These are phyloP conservation scores for Daphne laureola DNA, from an alignment of 441 rosid genomes.

Conservation along the genomic window DNA sequence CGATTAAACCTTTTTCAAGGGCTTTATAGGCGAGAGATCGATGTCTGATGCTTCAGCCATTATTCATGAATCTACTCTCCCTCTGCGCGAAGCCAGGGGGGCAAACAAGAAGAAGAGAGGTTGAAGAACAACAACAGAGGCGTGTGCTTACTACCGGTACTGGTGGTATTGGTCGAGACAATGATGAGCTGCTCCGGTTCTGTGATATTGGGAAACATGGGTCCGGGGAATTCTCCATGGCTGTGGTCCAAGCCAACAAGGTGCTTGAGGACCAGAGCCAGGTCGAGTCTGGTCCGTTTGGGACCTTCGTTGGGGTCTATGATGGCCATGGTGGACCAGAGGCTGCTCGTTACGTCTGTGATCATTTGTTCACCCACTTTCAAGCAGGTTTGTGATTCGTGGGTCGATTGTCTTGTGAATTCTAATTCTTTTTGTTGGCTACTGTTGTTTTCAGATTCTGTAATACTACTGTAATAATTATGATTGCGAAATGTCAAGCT, in stretches of 20 bases:
- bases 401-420: background rate
- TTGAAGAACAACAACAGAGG: constrained; percentile 15
- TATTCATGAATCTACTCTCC: constrained; percentile 81
- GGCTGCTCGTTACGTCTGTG: constrained; percentile 73
- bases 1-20: constrained; percentile 13
- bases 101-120: constrained; percentile 25
- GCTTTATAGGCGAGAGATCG: constrained; percentile 43
- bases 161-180: constrained; percentile 35
- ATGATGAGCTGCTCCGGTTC: constrained; percentile 63
- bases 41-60: constrained; percentile 87
- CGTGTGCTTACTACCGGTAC: constrained; percentile 19
- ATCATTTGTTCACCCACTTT: constrained; percentile 66
- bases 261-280: constrained; percentile 82
- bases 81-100: constrained; percentile 76
- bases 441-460: constrained; percentile 9
- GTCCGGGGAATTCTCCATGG: constrained; percentile 80
- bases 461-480: constrained; percentile 11
- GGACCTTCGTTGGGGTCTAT: constrained; percentile 86
- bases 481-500: constrained; percentile 8
- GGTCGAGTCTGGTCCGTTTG: constrained; percentile 82
- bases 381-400: constrained; percentile 48
- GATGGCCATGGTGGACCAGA: constrained; percentile 94
- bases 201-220: constrained; percentile 60
- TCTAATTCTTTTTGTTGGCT: constrained; percentile 2
- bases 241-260: constrained; percentile 81